These are phyloP conservation scores for Hypoxylon sp. DNA, from an alignment of 2,329 filamentous ascomycete species.

Conservation along the genomic window DNA sequence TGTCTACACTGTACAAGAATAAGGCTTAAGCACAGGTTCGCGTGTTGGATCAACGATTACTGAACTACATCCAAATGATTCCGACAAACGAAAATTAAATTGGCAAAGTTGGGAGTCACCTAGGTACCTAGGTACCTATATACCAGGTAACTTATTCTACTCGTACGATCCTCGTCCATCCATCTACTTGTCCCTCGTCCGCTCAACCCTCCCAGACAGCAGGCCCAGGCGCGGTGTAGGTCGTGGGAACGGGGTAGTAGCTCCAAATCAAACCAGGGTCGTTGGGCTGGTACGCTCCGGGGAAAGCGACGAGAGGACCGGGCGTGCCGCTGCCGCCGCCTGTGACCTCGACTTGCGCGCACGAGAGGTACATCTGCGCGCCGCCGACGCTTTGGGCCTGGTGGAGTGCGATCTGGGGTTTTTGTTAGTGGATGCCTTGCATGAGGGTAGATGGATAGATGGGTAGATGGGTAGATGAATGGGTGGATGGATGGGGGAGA, in stretches of 20 bases:
- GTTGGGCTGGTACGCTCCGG: constrained; percentile 44
- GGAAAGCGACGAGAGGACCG: constrained; percentile 43
- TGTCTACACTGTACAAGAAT: too few species aligned
- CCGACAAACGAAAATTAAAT: too few species aligned
- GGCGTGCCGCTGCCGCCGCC: constrained; percentile 43
- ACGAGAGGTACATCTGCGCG: constrained; percentile 48
- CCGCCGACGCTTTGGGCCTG: constrained; percentile 44
- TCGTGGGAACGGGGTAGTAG: constrained; percentile 43
- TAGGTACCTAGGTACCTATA: too few species aligned
- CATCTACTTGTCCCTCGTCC: background rate
- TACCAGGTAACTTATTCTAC: too few species aligned
- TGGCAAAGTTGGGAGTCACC: too few species aligned
- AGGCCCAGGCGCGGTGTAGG: constrained; percentile 42
- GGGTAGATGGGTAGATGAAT: too few species aligned
- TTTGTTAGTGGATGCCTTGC: too few species aligned
- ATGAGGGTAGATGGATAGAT: too few species aligned
- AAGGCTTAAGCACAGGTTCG: too few species aligned
- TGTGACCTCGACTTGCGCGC: constrained; percentile 45
- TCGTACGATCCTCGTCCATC: background rate
- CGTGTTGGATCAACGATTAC: too few species aligned
- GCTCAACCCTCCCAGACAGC: constrained; percentile 33
- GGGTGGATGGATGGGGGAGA: too few species aligned
- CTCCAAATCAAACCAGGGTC: constrained; percentile 43
- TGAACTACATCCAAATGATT: too few species aligned
- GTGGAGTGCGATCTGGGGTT: constrained; percentile 50